These are phyloP conservation scores for Lactarius trivialis DNA, from an alignment of 768 basidiomycete genomes.

Conservation along the genomic window DNA sequence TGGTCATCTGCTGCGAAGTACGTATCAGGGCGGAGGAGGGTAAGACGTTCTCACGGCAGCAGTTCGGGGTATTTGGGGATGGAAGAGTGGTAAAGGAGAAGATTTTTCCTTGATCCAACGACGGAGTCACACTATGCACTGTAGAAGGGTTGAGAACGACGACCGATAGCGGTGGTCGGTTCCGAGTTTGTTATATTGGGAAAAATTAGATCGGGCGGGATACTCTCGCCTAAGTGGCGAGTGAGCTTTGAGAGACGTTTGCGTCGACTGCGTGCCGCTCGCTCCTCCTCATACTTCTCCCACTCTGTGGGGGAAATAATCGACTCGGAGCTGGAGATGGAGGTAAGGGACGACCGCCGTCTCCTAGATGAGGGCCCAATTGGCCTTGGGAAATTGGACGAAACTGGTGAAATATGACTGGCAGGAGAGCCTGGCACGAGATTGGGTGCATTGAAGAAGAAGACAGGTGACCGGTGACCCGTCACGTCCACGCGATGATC, in stretches of 20 bases:
- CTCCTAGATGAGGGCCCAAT: neutral
- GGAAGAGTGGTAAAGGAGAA: neutral
- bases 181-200: neutral
- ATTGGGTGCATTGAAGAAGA: neutral
- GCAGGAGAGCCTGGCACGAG: neutral
- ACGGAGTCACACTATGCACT: neutral
- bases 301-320: neutral
- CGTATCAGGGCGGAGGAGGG: neutral
- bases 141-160: neutral
- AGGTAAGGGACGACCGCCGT: slow-evolving; percentile 7
- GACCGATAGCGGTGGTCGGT: neutral
- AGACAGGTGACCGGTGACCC: neutral
- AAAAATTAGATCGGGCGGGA: slow-evolving; percentile 12
- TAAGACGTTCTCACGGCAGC: neutral
- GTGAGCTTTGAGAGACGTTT: slow-evolving; percentile 20
- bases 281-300: slow-evolving; percentile 7
- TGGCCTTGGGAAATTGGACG: neutral
- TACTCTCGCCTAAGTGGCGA: slow-evolving; percentile 15
- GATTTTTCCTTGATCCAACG: neutral
- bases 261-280: slow-evolving; percentile 8
- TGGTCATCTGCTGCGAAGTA: neutral
- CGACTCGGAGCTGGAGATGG: slow-evolving; percentile 1
- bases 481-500: too few relatives aligned
- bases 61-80: neutral
- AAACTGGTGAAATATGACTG: neutral